phyloP scores from a whole-genome alignment of 306 rosid genomes.

The Acacia melanoxylon region DNA sequence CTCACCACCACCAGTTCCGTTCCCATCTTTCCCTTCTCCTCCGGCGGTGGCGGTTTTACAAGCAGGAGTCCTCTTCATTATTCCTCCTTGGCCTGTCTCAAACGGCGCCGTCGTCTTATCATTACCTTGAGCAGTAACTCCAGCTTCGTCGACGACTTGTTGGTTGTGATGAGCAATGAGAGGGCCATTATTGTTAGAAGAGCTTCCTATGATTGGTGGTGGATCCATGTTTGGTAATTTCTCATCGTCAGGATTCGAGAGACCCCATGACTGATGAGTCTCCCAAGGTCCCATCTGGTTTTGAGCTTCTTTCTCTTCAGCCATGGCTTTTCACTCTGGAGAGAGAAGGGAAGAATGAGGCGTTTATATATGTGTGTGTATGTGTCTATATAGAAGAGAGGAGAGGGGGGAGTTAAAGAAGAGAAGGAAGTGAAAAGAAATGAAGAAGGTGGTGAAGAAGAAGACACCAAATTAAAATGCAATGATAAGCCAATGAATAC shows the following conservation, averaged over 20 bases:
- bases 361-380: background rate
- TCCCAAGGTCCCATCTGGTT: conserved; percentile 27
- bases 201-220: background rate
- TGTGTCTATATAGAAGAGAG: background rate
- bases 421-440: background rate
- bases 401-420: background rate
- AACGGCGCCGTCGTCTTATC: background rate
- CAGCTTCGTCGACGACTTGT: background rate
- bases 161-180: background rate
- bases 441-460: conserved; percentile 14
- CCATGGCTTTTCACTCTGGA: conserved; percentile 20
- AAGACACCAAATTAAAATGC: conserved; percentile 37
- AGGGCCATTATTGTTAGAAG: background rate
- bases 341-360: background rate
- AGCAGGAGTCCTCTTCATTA: background rate
- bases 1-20: conserved; percentile 19
- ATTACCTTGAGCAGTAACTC: conserved; percentile 9
- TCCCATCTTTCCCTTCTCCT: background rate
- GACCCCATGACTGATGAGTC: conserved; percentile 30
- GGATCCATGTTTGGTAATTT: background rate
- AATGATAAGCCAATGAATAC: conserved; percentile 47
- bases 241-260: conserved; percentile 24
- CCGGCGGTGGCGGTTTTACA: too few species aligned
- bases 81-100: background rate
- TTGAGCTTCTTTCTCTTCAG: conserved; percentile 5